Conservation (phyloP, 352 stramenopile species). For the Pythium pyrilobum region DNA sequence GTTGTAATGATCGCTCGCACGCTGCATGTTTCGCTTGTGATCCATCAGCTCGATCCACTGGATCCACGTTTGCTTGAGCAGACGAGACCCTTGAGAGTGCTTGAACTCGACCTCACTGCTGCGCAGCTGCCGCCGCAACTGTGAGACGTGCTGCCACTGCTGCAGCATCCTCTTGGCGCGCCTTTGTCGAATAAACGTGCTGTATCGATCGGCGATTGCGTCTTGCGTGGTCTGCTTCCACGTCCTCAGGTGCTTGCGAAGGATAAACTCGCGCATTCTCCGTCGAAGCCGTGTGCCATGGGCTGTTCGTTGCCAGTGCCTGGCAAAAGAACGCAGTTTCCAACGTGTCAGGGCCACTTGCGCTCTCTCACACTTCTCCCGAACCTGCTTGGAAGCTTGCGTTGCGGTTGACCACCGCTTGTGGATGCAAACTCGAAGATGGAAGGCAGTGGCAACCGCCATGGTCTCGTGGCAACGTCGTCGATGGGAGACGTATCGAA, state of each 20-base stretch:
- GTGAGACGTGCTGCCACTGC: constrained; percentile 12
- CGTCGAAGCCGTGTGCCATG: not conserved
- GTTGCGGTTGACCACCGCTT: constrained; percentile 6
- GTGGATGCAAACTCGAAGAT: not conserved
- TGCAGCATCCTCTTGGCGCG: constrained; percentile 25
- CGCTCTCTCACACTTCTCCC: not conserved
- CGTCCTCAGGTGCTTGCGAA: constrained; percentile 28
- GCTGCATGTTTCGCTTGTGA: not conserved
- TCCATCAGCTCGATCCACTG: constrained; percentile 1
- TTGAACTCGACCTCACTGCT: not conserved
- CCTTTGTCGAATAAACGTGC: constrained; percentile 14
- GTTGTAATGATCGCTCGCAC: not conserved
- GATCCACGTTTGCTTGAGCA: not conserved
- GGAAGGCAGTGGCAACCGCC: not conserved
- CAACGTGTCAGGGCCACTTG: not conserved
- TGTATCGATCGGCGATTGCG: constrained; percentile 38
- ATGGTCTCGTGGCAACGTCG: not conserved
- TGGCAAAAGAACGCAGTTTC: constrained; percentile 8
- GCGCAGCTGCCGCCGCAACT: not conserved
- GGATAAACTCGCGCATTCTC: constrained; percentile 25
- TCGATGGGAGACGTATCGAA: not conserved
- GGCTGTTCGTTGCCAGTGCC: constrained; percentile 17
- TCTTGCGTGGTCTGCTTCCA: constrained; percentile 33
- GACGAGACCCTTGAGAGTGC: not conserved
- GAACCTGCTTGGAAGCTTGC: not conserved